phyloP scores from a whole-genome alignment of 768 basidiomycete genomes.

The Rhodotorula toruloides region DNA sequence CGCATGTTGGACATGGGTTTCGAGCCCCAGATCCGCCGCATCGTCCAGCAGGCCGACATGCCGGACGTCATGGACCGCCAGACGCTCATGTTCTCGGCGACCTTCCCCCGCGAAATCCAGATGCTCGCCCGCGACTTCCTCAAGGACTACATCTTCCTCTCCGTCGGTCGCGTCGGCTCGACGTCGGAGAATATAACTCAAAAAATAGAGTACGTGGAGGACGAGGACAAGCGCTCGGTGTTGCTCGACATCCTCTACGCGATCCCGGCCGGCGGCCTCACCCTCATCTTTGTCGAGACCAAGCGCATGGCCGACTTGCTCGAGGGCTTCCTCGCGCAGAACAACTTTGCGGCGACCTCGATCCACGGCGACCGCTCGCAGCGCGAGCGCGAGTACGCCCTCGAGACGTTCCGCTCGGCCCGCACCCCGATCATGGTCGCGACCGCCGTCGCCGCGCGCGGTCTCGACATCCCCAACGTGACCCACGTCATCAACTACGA shows the following conservation, averaged over 20 bases:
- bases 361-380: slow-evolving; percentile 98
- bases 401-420: slow-evolving; percentile 90
- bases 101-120: slow-evolving; percentile 98
- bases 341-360: slow-evolving; percentile 82
- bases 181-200: slow-evolving; percentile 99
- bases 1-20: slow-evolving; percentile 99
- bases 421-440: slow-evolving; percentile 95
- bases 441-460: slow-evolving; percentile 97
- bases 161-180: slow-evolving; percentile 94
- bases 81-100: slow-evolving; percentile 99
- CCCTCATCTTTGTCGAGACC: slow-evolving; percentile 97
- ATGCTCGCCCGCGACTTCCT: slow-evolving; percentile 91
- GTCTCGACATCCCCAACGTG: slow-evolving; percentile 95
- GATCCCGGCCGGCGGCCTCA: slow-evolving; percentile 68
- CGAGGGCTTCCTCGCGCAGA: slow-evolving; percentile 83
- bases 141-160: slow-evolving; percentile 98
- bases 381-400: slow-evolving; percentile 90
- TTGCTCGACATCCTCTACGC: slow-evolving; percentile 87
- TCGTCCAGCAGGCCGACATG: slow-evolving; percentile 98
- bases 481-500: slow-evolving; percentile 99
- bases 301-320: slow-evolving; percentile 99
- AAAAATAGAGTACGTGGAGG: slow-evolving; percentile 92
- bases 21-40: slow-evolving; percentile 96
- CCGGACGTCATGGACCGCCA: slow-evolving; percentile 84
- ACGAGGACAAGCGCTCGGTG: slow-evolving; percentile 91